A percentile compares a stretch with the other conserved stretches of the same genome.
phyloP scores from a whole-genome alignment of 177 flowering plant genomes.

The Telopea speciosissima region DNA sequence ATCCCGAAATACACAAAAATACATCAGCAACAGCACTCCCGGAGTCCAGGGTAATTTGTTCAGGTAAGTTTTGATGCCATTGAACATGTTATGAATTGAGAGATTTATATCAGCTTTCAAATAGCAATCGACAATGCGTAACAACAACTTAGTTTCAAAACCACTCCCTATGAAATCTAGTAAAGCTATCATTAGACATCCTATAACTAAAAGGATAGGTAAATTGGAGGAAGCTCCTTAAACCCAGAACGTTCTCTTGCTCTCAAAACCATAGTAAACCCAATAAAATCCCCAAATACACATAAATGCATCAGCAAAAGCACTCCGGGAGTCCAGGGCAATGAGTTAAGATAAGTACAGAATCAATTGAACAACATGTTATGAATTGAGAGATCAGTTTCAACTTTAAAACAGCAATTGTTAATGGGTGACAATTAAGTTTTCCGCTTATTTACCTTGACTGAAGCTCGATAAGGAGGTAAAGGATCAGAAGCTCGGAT shows the following conservation, averaged over 20 bases:
- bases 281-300: neutral
- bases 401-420: neutral
- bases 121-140: no score
- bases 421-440: neutral
- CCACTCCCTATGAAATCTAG: neutral
- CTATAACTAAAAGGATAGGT: neutral
- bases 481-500: constrained; percentile 66
- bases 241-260: neutral
- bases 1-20: neutral
- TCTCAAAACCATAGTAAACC: neutral
- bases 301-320: neutral
- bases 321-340: neutral
- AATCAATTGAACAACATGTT: neutral
- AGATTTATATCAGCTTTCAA: no score
- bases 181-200: no score
- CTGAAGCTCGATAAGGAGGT: constrained; percentile 82
- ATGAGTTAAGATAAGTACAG: neutral
- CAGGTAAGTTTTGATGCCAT: neutral
- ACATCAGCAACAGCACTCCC: neutral
- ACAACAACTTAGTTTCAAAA: no score
- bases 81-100: no score
- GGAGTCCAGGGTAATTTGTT: neutral
- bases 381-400: neutral
- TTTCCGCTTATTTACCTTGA: constrained; percentile 41
- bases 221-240: neutral